Evolutionary conservation across 108 stramenopile species (phyloP).

Genomic region (Stephanodiscus triporus): DNA sequence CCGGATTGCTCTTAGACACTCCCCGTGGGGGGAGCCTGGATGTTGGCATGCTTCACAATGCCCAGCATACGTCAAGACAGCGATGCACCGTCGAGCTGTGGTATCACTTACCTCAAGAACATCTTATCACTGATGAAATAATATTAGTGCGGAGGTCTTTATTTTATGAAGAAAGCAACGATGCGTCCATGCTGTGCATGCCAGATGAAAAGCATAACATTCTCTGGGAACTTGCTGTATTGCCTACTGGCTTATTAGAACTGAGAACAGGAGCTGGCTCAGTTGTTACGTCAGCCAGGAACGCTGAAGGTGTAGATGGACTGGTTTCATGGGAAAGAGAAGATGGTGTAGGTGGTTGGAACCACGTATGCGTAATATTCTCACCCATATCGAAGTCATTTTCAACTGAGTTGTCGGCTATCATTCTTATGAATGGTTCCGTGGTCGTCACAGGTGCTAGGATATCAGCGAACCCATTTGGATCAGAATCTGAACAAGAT

Average conservation of each 20-base stretch:
- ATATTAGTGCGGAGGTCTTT: constrained; percentile 71
- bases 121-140: constrained; percentile 59
- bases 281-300: constrained; percentile 38
- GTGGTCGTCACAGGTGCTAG: constrained; percentile 41
- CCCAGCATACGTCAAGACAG: constrained; percentile 61
- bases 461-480: constrained; percentile 48
- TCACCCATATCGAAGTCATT: constrained; percentile 42
- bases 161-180: constrained; percentile 49
- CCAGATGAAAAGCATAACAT: constrained; percentile 59
- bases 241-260: constrained; percentile 72
- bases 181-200: constrained; percentile 65
- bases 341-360: constrained; percentile 75
- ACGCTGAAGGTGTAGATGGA: constrained; percentile 45
- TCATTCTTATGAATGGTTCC: constrained; percentile 63
- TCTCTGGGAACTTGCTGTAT: constrained; percentile 83
- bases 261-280: constrained; percentile 70
- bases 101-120: constrained; percentile 70
- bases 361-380: constrained; percentile 80
- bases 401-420: constrained; percentile 52
- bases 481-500: constrained; percentile 36
- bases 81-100: constrained; percentile 84
- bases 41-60: constrained; percentile 79
- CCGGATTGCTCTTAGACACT: constrained; percentile 68
- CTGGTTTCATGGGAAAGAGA: constrained; percentile 57
- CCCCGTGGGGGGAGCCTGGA: constrained; percentile 79